phyloP scores from a whole-genome alignment of 1,284 basidiomycete species.

The Rhodotorula sp. region DNA sequence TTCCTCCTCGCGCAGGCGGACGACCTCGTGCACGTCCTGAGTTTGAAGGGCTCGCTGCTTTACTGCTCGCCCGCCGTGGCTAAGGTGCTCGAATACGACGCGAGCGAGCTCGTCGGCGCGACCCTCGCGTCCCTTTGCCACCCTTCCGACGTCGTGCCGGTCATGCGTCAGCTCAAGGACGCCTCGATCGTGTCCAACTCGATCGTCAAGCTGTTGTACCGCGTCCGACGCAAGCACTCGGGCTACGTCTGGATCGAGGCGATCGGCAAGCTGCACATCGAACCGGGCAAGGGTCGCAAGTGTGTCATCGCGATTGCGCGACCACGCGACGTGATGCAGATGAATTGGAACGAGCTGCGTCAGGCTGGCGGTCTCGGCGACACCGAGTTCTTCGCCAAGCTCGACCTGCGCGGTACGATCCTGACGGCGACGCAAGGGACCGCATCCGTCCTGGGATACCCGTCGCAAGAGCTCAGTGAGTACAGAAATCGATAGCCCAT shows the following conservation, averaged over 20 bases:
- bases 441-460: conserved; percentile 26
- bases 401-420: conserved; percentile 40
- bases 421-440: conserved; percentile 39
- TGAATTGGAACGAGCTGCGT: conserved; percentile 59
- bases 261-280: conserved; percentile 75
- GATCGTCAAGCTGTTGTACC: conserved; percentile 72
- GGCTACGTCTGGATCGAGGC: conserved; percentile 82
- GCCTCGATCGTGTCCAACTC: conserved; percentile 49
- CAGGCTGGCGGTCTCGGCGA: conserved; percentile 43
- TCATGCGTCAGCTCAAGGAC: conserved; percentile 91
- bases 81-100: conserved; percentile 72
- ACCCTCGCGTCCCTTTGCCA: conserved; percentile 77
- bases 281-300: conserved; percentile 85
- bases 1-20: conserved; percentile 62
- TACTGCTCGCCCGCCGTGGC: conserved; percentile 83
- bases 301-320: conserved; percentile 74
- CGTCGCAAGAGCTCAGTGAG: conserved; percentile 12
- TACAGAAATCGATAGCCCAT: background rate
- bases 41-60: conserved; percentile 87
- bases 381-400: conserved; percentile 44
- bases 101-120: conserved; percentile 75
- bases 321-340: conserved; percentile 62
- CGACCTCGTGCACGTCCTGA: conserved; percentile 83
- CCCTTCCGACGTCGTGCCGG: conserved; percentile 81
- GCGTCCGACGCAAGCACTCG: conserved; percentile 65